Conservation (phyloP, 139 green algal species). For the Picochlorum sp. region DNA sequence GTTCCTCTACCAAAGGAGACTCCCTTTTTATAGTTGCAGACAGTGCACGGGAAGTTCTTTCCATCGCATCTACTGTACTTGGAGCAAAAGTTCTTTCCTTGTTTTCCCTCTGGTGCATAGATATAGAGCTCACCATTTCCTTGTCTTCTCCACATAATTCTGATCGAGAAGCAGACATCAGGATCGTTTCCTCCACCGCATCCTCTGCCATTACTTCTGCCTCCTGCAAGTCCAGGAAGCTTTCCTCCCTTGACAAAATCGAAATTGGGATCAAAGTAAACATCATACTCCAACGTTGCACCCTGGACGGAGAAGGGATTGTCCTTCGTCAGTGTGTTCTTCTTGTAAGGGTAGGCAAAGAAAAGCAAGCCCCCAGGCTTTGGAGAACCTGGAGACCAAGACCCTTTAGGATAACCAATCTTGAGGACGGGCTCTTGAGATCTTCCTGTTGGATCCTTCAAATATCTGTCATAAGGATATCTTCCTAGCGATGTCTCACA, state of each 20-base stretch:
- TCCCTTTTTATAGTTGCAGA: constrained; percentile 12
- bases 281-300: constrained; percentile 18
- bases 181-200: constrained; percentile 15
- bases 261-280: constrained; percentile 17
- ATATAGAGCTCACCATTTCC: constrained; percentile 13
- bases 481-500: constrained; percentile 1
- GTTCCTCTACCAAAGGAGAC: constrained; percentile 9
- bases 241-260: constrained; percentile 22
- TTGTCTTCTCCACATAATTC: constrained; percentile 17
- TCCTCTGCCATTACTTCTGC: constrained; percentile 8
- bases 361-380: constrained; percentile 12
- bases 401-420: constrained; percentile 13
- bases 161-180: constrained; percentile 7
- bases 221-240: constrained; percentile 16
- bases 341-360: constrained; percentile 18
- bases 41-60: constrained; percentile 11
- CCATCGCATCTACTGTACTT: not conserved
- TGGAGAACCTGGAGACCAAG: constrained; percentile 12
- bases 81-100: constrained; percentile 13
- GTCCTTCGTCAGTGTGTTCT: not conserved
- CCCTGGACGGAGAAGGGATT: constrained; percentile 6
- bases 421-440: constrained; percentile 8
- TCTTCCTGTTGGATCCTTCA: constrained; percentile 9
- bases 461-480: constrained; percentile 11
- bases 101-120: constrained; percentile 3